These are phyloP conservation scores for Zygotorulaspora chibaensis DNA, from an alignment of 805 yeast genomes.

Conservation along the genomic window DNA sequence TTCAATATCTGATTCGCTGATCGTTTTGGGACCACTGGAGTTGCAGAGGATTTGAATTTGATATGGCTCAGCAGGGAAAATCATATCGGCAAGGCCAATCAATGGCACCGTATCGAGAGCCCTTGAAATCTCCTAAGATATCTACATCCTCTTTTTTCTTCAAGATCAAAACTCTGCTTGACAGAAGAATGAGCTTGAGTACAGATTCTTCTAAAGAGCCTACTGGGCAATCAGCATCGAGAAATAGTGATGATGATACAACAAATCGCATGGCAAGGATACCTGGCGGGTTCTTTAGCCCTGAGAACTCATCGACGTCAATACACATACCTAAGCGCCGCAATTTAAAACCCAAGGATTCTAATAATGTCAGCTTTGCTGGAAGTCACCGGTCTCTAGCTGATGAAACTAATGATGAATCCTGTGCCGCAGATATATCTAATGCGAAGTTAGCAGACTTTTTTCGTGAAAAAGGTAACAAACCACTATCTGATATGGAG, in stretches of 20 bases:
- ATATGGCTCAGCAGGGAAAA: conserved; percentile 13
- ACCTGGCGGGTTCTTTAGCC: conserved; percentile 30
- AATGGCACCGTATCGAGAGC: conserved; percentile 20
- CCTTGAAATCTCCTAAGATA: conserved; percentile 6
- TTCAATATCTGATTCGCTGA: too few relatives aligned
- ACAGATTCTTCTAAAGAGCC: neutral
- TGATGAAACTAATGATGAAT: conserved; percentile 13
- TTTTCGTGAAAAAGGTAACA: conserved; percentile 68
- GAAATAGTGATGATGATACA: neutral
- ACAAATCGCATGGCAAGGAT: conserved; percentile 6
- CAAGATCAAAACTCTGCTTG: conserved; percentile 7
- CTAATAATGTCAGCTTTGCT: conserved; percentile 1
- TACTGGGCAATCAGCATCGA: neutral
- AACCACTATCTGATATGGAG: conserved; percentile 69
- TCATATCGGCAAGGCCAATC: conserved; percentile 6
- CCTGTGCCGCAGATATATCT: conserved; percentile 37
- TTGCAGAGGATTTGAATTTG: too few relatives aligned
- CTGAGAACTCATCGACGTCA: conserved; percentile 9
- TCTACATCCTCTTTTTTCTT: conserved; percentile 10
- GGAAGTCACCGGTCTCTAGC: conserved; percentile 10
- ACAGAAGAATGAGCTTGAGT: neutral
- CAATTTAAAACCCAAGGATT: neutral
- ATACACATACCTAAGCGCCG: conserved; percentile 5
- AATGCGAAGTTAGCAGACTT: conserved; percentile 64
- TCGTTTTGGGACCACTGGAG: too few relatives aligned